Evolutionary conservation across 1,284 basidiomycete species (phyloP), one percentile per base, ranked within the genome.

Genomic region (Paramarasmius palmivorus): DNA sequence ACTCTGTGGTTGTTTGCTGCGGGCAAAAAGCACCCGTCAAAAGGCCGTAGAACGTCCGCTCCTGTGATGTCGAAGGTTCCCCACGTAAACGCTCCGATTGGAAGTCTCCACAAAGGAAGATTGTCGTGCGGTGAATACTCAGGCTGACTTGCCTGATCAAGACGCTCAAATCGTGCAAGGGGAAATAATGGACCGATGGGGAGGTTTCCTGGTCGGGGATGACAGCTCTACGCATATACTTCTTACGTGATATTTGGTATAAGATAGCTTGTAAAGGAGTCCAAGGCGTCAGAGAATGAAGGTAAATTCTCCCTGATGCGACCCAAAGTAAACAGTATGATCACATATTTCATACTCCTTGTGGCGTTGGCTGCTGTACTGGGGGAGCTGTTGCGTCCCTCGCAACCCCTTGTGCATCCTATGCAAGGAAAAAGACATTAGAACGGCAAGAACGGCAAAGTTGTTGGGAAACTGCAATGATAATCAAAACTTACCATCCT

Each of bases 401-500:
- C 38, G 73, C 70, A 55, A 75, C 74, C 34, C 76, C 77, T 65
- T 76, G 73, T 50, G 72, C 64, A 50, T 80, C 78, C 78, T 79
- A 46, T 46, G 32, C 22, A 25, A 10, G 41, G 17, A 46, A 26
- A 52, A 2, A 36, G 17, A 22, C 36, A 15, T 44, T 54, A 58
- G 45, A 12, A 36, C 35, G n/a, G 35, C 14, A 47, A 54, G 29
- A 44, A 56, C 23, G 25, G 32, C 32, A 4, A 19, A 35, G 39
- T 38, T 37, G 34, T 42, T 23, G 22, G 20, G 55, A 54, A 49
- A 40, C 47, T 36, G 12, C 57, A 49, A 50, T 37, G 39, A 53
- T 49, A 51, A 60, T 46, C 42, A 48, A 54, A 17, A 73, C 82
- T 66, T 61, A 91, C 88, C 82, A 87, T 74, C 58, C 87, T 77